Percentiles rank a stretch among this genome's conserved stretches.
Evolutionary conservation across 805 yeast genomes (phyloP).

Genomic region (Wickerhamomyces strasburgensis): DNA sequence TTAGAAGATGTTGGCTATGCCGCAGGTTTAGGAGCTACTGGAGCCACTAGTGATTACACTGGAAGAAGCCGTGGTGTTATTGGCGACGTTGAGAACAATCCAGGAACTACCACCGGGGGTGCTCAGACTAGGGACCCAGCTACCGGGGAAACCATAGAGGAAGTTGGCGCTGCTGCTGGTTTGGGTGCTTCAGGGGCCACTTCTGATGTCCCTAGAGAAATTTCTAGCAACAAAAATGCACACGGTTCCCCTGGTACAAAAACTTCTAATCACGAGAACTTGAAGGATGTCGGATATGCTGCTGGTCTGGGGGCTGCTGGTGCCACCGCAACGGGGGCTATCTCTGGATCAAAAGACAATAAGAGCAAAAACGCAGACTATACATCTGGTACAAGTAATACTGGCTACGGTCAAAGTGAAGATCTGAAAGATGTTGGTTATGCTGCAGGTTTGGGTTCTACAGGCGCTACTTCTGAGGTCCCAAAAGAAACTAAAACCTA

Average conservation of each 20-base stretch:
- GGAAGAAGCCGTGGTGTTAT: too few relatives aligned
- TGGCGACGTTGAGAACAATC: too few relatives aligned
- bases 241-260: not conserved
- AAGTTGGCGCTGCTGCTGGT: slow-evolving; percentile 11
- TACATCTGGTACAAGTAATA: too few relatives aligned
- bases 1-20: slow-evolving; percentile 10
- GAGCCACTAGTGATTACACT: slow-evolving; percentile 5
- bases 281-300: slow-evolving; percentile 1
- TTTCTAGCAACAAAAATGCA: not conserved
- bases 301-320: slow-evolving; percentile 3
- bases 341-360: not conserved
- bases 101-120: too few relatives aligned
- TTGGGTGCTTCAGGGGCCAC: slow-evolving; percentile 7
- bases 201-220: not conserved
- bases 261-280: not conserved
- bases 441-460: slow-evolving; percentile 8
- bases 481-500: too few relatives aligned
- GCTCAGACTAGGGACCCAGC: slow-evolving; percentile 2
- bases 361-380: too few relatives aligned
- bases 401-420: too few relatives aligned
- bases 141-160: slow-evolving; percentile 6
- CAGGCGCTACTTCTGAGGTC: slow-evolving; percentile 4
- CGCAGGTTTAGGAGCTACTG: slow-evolving; percentile 11
- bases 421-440: not conserved
- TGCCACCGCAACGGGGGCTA: not conserved